These are phyloP conservation scores for Herpotrichia juniperi DNA, from an alignment of 2,329 filamentous ascomycete genomes.

Conservation along the genomic window DNA sequence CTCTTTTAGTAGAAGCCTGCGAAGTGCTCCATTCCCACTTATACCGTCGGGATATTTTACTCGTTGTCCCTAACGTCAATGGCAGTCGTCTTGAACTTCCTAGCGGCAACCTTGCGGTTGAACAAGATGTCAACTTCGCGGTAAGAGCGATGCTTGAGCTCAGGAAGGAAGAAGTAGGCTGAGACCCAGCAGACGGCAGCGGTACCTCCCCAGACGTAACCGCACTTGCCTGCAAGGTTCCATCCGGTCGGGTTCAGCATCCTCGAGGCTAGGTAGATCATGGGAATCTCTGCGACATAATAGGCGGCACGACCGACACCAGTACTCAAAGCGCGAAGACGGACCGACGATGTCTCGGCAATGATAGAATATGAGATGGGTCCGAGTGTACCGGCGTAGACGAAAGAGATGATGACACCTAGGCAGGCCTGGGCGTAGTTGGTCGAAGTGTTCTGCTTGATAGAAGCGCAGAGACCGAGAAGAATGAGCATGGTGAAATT, in stretches of 20 bases:
- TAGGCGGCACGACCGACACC: constrained; percentile 68
- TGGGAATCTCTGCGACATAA: constrained; percentile 70
- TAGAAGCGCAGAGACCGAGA: constrained; percentile 65
- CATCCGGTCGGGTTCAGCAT: constrained; percentile 52
- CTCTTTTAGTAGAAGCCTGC: too few relatives aligned
- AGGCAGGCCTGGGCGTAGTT: constrained; percentile 65
- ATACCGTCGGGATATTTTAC: too few relatives aligned
- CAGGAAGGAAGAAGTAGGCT: constrained; percentile 59
- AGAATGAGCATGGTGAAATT: constrained; percentile 61
- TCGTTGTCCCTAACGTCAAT: constrained; percentile 67
- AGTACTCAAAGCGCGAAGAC: constrained; percentile 69
- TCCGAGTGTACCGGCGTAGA: constrained; percentile 67
- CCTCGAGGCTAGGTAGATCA: constrained; percentile 63
- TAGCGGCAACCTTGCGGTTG: constrained; percentile 56
- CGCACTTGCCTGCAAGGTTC: constrained; percentile 45
- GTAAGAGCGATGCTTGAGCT: constrained; percentile 59
- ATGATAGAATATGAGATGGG: constrained; percentile 72
- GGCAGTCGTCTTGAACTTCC: constrained; percentile 61
- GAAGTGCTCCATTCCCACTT: too few relatives aligned
- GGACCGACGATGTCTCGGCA: constrained; percentile 69
- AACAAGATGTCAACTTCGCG: constrained; percentile 58
- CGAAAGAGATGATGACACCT: constrained; percentile 68
- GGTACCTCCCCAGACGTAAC: constrained; percentile 48
- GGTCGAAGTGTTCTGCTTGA: constrained; percentile 49
- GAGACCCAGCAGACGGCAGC: constrained; percentile 61